Percentiles rank a stretch among this genome's conserved stretches.
These are phyloP conservation scores for Neurospora sp. DNA, from an alignment of 495 filamentous ascomycete genomes.

Conservation along the genomic window DNA sequence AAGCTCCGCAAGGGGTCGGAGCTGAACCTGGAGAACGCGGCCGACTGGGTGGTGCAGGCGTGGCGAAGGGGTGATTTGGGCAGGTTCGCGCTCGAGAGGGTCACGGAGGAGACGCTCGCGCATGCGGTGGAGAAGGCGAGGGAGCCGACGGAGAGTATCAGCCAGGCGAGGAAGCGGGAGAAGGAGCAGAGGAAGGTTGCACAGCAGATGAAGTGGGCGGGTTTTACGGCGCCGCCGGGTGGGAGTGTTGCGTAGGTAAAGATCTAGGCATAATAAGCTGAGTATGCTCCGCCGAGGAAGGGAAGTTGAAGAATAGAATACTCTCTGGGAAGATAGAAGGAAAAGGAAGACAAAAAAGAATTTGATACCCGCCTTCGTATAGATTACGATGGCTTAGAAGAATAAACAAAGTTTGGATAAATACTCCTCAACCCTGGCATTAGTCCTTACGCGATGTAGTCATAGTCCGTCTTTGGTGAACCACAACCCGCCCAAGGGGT, in stretches of 20 bases:
- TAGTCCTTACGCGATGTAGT: background rate
- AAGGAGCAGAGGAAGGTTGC: slow-evolving; percentile 29
- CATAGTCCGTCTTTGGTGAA: background rate
- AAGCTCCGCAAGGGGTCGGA: slow-evolving; percentile 65
- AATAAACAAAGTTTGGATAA: background rate
- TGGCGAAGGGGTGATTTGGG: slow-evolving; percentile 74
- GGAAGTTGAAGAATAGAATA: background rate
- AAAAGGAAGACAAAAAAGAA: background rate
- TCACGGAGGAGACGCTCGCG: slow-evolving; percentile 47
- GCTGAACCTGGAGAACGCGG: slow-evolving; percentile 61
- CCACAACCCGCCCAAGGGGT: background rate
- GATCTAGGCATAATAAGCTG: background rate
- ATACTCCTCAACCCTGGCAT: too few relatives aligned
- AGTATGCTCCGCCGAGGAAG: background rate
- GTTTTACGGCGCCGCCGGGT: background rate
- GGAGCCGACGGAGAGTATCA: slow-evolving; percentile 29
- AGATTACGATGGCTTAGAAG: background rate
- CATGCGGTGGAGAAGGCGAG: slow-evolving; percentile 28
- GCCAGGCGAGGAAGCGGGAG: slow-evolving; percentile 35
- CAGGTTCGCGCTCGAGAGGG: slow-evolving; percentile 68
- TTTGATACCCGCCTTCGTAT: background rate
- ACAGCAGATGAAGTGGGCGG: slow-evolving; percentile 21
- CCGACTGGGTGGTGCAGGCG: slow-evolving; percentile 73
- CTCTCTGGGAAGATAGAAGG: background rate
- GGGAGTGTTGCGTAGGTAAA: background rate